Base-by-base conservation (phyloP, 106 monocot species). In the Dendrobium huoshanense region DNA sequence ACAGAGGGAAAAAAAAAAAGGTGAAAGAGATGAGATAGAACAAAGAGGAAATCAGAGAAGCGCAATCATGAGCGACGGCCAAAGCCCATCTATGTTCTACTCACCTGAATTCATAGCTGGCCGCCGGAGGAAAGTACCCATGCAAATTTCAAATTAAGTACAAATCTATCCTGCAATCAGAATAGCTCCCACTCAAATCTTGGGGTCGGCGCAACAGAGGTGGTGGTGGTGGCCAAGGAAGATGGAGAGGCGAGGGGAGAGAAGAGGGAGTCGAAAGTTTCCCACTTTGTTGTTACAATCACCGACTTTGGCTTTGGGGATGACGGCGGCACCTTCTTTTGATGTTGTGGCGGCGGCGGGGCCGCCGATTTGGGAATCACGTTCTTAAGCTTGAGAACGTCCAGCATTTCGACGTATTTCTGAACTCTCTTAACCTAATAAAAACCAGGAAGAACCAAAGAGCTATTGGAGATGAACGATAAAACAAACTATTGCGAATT, bases 111-210 rank as follows among this genome's bases (percentile, higher is more conserved):
- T 43, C 41, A 44, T 10, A 19, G 74, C 74, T 43, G 74, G 43
- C 74, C 18, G 41, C 74, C 7, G 43, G 43, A 43, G 20, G 19
- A 43, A 70, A 70, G 13, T 31, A 9, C 27, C 37, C 74, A n/a
- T 20, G 44, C 74, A 44, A 74, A 74, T 74, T 43, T 13, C 17
- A 74, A 74, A 8, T 31, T 4, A 33, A 9, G 33, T 70, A 37
- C 15, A 70, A 37, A 67, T 41, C 49, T 7, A 33, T 18, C 49
- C 19, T 18, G 47, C 47, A 43, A 42, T 90, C 87, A 95, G 74
- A 95, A 95, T 25, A 95, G 78, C 79, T 95, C 89, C 95, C 95
- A 95, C 20, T 91, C 85, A 5, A 93, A 83, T 83, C 83, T 90
- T 5, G 91, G 85, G 3, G 77, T 73, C 27, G 88, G 83, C 0